Evolutionary conservation across 2,329 filamentous ascomycete species (phyloP).

Genomic region (Colletotrichum sansevieriae): DNA sequence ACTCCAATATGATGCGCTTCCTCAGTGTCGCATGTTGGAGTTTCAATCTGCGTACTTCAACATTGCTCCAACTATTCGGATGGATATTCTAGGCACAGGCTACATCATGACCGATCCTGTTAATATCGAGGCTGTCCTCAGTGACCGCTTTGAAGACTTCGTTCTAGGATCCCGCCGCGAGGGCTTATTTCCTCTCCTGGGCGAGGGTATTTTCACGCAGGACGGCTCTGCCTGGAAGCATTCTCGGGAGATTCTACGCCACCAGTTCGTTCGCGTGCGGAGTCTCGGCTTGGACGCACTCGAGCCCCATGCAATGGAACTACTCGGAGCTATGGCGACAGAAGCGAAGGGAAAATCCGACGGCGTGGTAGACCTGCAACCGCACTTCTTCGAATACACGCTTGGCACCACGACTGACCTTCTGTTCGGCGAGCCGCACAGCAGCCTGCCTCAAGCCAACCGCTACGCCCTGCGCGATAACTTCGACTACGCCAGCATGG

Average conservation of each 20-base stretch:
- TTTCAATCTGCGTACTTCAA: conserved; percentile 20
- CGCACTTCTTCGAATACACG: conserved; percentile 45
- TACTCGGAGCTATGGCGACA: neutral
- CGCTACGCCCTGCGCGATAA: conserved; percentile 42
- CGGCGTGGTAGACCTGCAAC: conserved; percentile 43
- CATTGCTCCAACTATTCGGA: conserved; percentile 17
- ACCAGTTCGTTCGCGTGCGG: conserved; percentile 46
- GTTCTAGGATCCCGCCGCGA: conserved; percentile 11
- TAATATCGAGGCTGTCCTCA: conserved; percentile 20
- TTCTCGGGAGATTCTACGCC: conserved; percentile 51
- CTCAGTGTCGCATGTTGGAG: conserved; percentile 19
- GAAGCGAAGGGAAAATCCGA: neutral
- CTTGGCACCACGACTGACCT: conserved; percentile 44
- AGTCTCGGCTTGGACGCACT: neutral
- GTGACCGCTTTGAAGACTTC: conserved; percentile 17
- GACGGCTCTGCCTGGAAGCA: conserved; percentile 51
- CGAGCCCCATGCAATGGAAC: neutral
- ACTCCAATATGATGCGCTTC: conserved; percentile 24
- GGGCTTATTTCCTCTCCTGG: conserved; percentile 45
- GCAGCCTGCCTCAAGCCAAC: conserved; percentile 38
- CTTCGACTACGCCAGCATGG: conserved; percentile 43
- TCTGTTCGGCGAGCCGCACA: conserved; percentile 45
- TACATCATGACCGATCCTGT: conserved; percentile 15
- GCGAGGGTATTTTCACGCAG: conserved; percentile 53
- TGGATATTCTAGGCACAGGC: conserved; percentile 21